These are phyloP conservation scores for Leccinum sublutescens DNA, from an alignment of 768 basidiomycete genomes.

Conservation along the genomic window DNA sequence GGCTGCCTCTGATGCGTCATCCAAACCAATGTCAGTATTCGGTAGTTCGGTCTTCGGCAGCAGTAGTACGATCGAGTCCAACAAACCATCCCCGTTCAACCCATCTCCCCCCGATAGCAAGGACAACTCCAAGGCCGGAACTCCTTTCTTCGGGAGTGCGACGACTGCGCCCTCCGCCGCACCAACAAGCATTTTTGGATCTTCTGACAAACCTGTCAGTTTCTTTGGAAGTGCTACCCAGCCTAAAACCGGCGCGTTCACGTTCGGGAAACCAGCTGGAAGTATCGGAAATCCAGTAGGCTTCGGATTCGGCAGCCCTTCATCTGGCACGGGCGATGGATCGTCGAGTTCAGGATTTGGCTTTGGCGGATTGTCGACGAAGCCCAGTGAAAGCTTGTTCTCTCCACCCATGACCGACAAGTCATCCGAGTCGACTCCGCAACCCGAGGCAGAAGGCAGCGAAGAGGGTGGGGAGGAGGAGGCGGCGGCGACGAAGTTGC, in stretches of 20 bases:
- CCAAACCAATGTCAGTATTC: constrained; percentile 27
- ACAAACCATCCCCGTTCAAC: constrained; percentile 13
- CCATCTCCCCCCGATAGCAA: constrained; percentile 9
- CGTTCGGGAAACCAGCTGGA: constrained; percentile 37
- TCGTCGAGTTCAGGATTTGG: constrained; percentile 20
- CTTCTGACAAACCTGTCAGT: constrained; percentile 26
- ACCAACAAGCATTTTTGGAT: constrained; percentile 20
- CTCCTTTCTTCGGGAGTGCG: constrained; percentile 22
- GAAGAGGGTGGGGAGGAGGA: constrained; percentile 34
- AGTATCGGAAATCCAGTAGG: constrained; percentile 65
- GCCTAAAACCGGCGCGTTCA: constrained; percentile 24
- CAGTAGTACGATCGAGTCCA: constrained; percentile 13
- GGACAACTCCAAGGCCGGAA: constrained; percentile 13
- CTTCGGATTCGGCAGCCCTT: constrained; percentile 43
- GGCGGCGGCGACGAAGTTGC: constrained; percentile 10
- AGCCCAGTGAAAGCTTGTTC: constrained; percentile 25
- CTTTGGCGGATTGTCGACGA: constrained; percentile 23
- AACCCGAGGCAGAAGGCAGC: constrained; percentile 23
- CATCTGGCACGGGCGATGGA: constrained; percentile 20
- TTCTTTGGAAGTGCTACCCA: constrained; percentile 31
- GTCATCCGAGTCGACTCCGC: constrained; percentile 31
- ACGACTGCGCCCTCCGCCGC: constrained; percentile 10
- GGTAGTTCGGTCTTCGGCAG: constrained; percentile 27
- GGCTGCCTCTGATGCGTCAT: constrained; percentile 17
- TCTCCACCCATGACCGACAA: constrained; percentile 29